phyloP scores from a whole-genome alignment of 2,329 filamentous ascomycete species.

The Trichoderma cornu-damae region DNA sequence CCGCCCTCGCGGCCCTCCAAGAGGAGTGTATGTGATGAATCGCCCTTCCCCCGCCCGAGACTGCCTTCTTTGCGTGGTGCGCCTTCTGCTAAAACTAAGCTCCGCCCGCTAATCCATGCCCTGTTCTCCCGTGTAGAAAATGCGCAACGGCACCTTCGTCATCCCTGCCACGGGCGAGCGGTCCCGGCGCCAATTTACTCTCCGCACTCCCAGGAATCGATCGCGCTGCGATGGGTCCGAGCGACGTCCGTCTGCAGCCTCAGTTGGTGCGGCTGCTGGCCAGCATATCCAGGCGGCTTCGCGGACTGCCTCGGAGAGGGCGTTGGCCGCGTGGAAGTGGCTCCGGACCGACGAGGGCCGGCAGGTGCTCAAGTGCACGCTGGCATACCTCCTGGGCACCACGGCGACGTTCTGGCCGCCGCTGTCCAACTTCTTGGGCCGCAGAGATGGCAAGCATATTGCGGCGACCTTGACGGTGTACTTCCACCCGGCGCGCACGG shows the following conservation, averaged over 20 bases:
- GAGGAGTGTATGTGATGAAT: constrained; percentile 39
- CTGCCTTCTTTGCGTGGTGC: constrained; percentile 3
- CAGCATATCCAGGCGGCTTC: constrained; percentile 19
- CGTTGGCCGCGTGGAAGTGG: constrained; percentile 50
- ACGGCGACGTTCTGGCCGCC: constrained; percentile 76
- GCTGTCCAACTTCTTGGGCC: constrained; percentile 68
- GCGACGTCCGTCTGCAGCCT: constrained; percentile 20
- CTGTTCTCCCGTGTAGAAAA: constrained; percentile 49
- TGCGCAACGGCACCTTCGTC: constrained; percentile 82
- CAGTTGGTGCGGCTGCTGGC: constrained; percentile 16
- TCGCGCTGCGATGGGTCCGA: constrained; percentile 26
- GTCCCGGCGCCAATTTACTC: constrained; percentile 70
- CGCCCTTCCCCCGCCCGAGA: constrained; percentile 4
- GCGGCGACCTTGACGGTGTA: constrained; percentile 93
- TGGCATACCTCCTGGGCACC: constrained; percentile 83
- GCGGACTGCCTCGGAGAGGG: constrained; percentile 27
- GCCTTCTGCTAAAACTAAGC: not conserved
- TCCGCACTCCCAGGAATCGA: constrained; percentile 50
- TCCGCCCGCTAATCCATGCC: not conserved
- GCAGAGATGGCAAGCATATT: constrained; percentile 87
- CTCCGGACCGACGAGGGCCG: constrained; percentile 67
- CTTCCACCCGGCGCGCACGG: constrained; percentile 82
- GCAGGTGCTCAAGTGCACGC: constrained; percentile 81
- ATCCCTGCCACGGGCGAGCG: constrained; percentile 82
- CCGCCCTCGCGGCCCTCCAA: constrained; percentile 42